Evolutionary conservation across 192 early-diverging fungal genomes (phyloP), one percentile per base, ranked within the genome.

Genomic region (Backusella tuberculispora): DNA sequence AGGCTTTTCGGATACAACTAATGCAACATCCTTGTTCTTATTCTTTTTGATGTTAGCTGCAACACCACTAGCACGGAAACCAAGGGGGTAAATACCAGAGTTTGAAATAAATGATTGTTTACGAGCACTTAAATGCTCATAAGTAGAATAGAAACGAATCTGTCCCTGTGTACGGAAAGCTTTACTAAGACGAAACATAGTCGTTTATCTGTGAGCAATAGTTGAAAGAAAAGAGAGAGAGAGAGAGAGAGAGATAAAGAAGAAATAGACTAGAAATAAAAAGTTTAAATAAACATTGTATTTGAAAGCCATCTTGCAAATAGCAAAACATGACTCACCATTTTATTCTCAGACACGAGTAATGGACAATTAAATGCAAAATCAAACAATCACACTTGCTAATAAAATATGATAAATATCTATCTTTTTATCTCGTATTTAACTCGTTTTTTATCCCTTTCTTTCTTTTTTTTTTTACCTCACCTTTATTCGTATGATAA

Each of bases 31-130:
- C 19, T 90, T 90, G 6, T 81, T 75, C 14, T 85, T 85, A 4
- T 84, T 79, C 43, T 91, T 91, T 76, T 98, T 98, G 37, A 99
- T 86, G 9, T 92, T 90, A 66, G 92, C 90, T 29, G 86, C 81
- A 7, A 89, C 81, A 14, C 92, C 94, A n/a, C 89, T 90, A 1
- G 91, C 95, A 24, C 84, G 79, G 76, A 97, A 99, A 15, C 96
- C 97, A 2, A 74, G 66, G 0, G 97, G 97, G 77, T 97, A 99
- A 13, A 84, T 87, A 24, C 97, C 97, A 0, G 83, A 77, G 1
- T 81, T 80, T 1, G 96, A 94, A 56, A 95, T 90, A 29, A 92
- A 86, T 60, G 85, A 79, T 90, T 95, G 73, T 73, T 82, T 60
- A 53, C 78, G 1, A 81, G 85, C 42, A 76, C 75, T 12, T 38